Base-by-base conservation (phyloP, 495 filamentous ascomycete genomes). In the Daldinia loculata region DNA sequence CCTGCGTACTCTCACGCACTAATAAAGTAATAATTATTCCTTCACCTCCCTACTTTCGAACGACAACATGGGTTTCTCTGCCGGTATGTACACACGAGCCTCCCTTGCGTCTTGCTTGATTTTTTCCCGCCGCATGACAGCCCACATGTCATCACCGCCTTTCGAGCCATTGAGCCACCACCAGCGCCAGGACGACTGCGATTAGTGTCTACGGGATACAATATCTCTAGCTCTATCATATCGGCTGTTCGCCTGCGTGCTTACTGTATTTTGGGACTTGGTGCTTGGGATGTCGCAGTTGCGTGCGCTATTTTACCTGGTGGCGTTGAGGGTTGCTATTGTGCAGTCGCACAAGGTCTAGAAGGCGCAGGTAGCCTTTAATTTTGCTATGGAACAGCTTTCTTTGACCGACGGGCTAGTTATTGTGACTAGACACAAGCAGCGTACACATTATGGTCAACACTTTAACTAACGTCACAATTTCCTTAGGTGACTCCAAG, bases 401-500 rank as follows among this genome's bases (percentile, higher is more conserved):
- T 34, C 48, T 55, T 30, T 39, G 12, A 19, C 6, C 17, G 24
- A 67, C 11, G 6, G 17, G 11, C 6, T 43, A 1, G 43, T 19
- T 11, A 38, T 22, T 6, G 14, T 3, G 24, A 17, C 19, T 27
- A 17, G 32, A 34, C 12, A 55, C 8, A 17, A 30, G 32, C 6
- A 66, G 4, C 43, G 53, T 1, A 19, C n/a, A 30, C 22, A 56
- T 51, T 51, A 29, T 38, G 34, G 6, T 52, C 36, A 38, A n/a
- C 30, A 55, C 24, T 34, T 34, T 51, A 50, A 71, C 84, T 87
- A 70, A 85, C 80, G 8, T 48, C 7, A 50, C 17, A 15, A 12
- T 39, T 50, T 39, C 55, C 76, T 63, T 79, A 99, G 95, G 95
- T 85, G 93, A 97, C 83, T 81, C 87, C 78, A 91, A 93, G 84